Percentiles rank a stretch among this genome's conserved stretches.
Conservation (phyloP, 805 yeast genomes). For the Osmozyma mogii region DNA sequence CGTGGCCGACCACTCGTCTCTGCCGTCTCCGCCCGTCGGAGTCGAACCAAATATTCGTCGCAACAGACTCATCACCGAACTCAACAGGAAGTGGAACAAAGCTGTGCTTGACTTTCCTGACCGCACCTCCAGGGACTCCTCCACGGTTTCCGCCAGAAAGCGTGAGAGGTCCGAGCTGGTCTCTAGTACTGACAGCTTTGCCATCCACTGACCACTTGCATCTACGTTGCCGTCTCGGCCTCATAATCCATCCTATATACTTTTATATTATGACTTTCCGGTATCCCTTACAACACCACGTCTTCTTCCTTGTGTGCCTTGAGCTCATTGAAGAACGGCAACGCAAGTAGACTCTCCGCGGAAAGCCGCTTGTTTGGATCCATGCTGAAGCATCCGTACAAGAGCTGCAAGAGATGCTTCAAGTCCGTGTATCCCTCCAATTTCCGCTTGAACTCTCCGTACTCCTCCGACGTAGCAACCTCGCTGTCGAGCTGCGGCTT, state of each 20-base stretch:
- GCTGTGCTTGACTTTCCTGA: conserved; percentile 11
- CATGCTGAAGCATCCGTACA: conserved; percentile 50
- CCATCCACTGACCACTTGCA: conserved; percentile 1
- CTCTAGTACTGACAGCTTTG: conserved; percentile 12
- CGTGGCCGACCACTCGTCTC: conserved; percentile 3
- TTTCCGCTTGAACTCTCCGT: conserved; percentile 11
- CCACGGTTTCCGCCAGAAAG: conserved; percentile 4
- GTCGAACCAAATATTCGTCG: conserved; percentile 13
- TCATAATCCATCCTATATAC: too few species aligned
- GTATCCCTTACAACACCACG: conserved; percentile 13
- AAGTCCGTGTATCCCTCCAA: conserved; percentile 30
- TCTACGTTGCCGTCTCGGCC: too few species aligned
- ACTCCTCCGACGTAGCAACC: conserved; percentile 6
- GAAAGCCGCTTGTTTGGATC: conserved; percentile 50
- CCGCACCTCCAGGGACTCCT: neutral
- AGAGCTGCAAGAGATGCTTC: conserved; percentile 44
- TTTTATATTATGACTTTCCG: too few species aligned
- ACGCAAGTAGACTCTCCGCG: conserved; percentile 48
- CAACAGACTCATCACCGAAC: conserved; percentile 24
- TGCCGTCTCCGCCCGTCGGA: conserved; percentile 4
- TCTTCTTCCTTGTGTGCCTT: conserved; percentile 24
- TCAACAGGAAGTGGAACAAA: conserved; percentile 36
- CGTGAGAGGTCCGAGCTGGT: conserved; percentile 14
- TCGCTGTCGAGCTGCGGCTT: conserved; percentile 16
- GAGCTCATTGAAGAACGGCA: conserved; percentile 52